phyloP scores from a whole-genome alignment of 2,329 filamentous ascomycete species.

The Hypoxylon sp. region DNA sequence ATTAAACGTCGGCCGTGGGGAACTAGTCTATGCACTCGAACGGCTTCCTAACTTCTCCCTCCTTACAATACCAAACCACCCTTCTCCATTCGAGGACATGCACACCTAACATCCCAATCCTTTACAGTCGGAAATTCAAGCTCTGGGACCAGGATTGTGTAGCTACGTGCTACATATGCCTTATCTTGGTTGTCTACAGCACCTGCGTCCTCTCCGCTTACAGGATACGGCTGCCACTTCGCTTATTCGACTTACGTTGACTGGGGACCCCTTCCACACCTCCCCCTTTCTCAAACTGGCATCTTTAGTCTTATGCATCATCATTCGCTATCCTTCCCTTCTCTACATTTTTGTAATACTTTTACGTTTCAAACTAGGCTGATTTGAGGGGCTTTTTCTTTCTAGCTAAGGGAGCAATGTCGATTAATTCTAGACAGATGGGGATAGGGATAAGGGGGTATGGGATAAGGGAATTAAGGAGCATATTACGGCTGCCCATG shows the following conservation, averaged over 20 bases:
- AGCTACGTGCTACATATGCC: background rate
- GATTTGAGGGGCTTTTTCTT: background rate
- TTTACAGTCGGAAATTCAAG: background rate
- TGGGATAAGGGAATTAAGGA: constrained; percentile 3
- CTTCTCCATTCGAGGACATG: background rate
- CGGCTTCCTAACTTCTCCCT: background rate
- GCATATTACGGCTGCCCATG: constrained; percentile 12
- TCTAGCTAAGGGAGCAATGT: background rate
- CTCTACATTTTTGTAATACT: constrained; percentile 21
- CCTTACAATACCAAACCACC: background rate
- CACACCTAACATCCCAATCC: background rate
- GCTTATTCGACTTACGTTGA: background rate
- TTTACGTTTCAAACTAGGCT: background rate
- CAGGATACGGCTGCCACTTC: background rate
- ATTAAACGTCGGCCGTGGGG: constrained; percentile 1
- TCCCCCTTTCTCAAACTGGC: background rate
- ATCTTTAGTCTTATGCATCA: constrained; percentile 1
- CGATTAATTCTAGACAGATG: background rate
- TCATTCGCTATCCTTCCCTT: constrained; percentile 6
- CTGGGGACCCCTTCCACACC: background rate
- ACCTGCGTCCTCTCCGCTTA: background rate
- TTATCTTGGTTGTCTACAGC: background rate
- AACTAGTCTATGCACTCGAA: background rate
- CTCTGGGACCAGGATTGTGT: background rate
- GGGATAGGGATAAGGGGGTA: constrained; percentile 1